phyloP scores from a whole-genome alignment of 2,329 filamentous ascomycete genomes.

The Cercospora citrullina region DNA sequence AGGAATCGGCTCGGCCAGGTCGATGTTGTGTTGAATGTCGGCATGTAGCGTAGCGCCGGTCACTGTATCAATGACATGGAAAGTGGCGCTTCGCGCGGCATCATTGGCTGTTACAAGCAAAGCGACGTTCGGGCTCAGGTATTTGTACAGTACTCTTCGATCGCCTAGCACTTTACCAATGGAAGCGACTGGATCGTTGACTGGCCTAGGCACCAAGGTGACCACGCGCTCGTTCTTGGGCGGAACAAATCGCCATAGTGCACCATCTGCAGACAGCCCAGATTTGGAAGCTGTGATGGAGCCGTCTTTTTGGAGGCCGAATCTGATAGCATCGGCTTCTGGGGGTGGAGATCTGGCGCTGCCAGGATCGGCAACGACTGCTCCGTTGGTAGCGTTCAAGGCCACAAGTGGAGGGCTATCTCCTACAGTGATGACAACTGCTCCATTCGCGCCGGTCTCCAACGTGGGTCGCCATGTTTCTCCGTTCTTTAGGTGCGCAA shows the following conservation, averaged over 20 bases:
- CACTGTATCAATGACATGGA: constrained; percentile 82
- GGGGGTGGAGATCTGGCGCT: constrained; percentile 4
- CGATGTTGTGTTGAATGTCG: constrained; percentile 69
- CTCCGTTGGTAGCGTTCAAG: constrained; percentile 38
- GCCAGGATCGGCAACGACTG: constrained; percentile 20
- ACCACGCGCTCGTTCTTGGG: constrained; percentile 66
- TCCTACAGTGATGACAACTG: constrained; percentile 25
- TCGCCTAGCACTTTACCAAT: constrained; percentile 93
- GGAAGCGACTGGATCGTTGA: constrained; percentile 85
- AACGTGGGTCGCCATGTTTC: constrained; percentile 54
- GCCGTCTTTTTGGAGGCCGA: constrained; percentile 29
- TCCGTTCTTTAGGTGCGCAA: constrained; percentile 57
- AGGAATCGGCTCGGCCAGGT: constrained; percentile 69
- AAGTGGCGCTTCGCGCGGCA: constrained; percentile 59
- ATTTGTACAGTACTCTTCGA: constrained; percentile 94
- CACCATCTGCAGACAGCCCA: constrained; percentile 16
- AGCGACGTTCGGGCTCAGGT: constrained; percentile 82
- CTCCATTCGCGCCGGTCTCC: constrained; percentile 43
- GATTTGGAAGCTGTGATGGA: constrained; percentile 32
- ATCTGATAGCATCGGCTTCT: constrained; percentile 25
- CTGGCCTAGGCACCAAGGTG: constrained; percentile 65
- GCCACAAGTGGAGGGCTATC: constrained; percentile 56
- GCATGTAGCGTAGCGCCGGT: constrained; percentile 79
- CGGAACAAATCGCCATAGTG: constrained; percentile 71
- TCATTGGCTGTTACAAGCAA: constrained; percentile 71